Conservation (phyloP, 305 asterid genomes). For the Lippia alba region DNA sequence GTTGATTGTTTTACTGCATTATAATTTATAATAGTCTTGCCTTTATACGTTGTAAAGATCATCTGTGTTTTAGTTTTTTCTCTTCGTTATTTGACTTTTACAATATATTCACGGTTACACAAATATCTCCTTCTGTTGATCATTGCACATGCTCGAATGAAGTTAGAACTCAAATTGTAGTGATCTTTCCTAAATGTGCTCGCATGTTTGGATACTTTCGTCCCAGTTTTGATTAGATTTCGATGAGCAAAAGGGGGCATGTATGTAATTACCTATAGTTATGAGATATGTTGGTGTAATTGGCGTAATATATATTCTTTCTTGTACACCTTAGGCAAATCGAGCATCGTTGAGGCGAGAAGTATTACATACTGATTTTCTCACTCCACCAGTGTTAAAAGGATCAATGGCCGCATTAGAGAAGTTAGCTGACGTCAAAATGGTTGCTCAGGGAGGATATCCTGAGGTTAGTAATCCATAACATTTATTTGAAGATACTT, state of each 20-base stretch:
- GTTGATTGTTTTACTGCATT: constrained; percentile 20
- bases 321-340: constrained; percentile 55
- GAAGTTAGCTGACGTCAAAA: constrained; percentile 64
- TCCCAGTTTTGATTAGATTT: no score
- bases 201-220: no score
- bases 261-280: no score
- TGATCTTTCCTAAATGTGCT: no score
- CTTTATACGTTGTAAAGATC: not conserved
- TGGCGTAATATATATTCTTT: not conserved
- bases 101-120: no score
- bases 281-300: no score
- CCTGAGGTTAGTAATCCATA: constrained; percentile 72
- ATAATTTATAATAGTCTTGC: constrained; percentile 17
- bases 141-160: no score
- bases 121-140: no score
- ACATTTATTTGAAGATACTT: constrained; percentile 6
- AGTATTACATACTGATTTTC: constrained; percentile 81
- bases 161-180: no score
- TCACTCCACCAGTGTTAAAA: constrained; percentile 77
- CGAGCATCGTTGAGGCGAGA: constrained; percentile 81
- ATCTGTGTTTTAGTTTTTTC: no score
- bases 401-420: constrained; percentile 64
- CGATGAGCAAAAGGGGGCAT: no score
- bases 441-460: constrained; percentile 85
- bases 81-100: no score